Evolutionary conservation across 2,329 filamentous ascomycete genomes (phyloP).

Genomic region (Alternaria hordeiaustralica): DNA sequence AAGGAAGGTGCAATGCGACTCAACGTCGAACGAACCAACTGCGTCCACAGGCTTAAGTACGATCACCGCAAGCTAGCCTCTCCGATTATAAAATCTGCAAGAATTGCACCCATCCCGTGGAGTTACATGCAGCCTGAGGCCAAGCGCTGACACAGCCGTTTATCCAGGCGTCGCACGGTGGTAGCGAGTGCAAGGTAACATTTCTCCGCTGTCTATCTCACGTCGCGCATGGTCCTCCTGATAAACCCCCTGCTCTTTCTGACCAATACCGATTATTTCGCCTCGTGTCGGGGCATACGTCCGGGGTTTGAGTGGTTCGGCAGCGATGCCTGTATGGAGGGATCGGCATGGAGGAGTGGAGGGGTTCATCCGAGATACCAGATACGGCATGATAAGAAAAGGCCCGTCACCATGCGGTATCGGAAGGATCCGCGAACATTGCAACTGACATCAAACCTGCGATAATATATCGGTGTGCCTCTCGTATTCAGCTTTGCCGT

Average conservation of each 20-base stretch:
- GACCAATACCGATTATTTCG: conserved; percentile 11
- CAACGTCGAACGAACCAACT: not conserved
- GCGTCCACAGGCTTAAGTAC: conserved; percentile 13
- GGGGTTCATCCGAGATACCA: conserved; percentile 6
- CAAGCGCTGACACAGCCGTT: conserved; percentile 1
- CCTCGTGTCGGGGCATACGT: not conserved
- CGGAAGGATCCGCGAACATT: not conserved
- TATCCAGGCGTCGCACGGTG: conserved; percentile 2
- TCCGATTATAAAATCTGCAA: not conserved
- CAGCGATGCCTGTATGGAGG: conserved; percentile 11
- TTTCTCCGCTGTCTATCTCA: conserved; percentile 15
- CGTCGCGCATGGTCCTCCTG: not conserved
- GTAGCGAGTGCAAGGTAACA: conserved; percentile 17
- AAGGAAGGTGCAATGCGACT: not conserved
- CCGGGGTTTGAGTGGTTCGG: conserved; percentile 15
- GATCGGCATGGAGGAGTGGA: conserved; percentile 14
- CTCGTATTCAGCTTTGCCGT: not conserved
- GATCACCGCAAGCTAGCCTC: not conserved
- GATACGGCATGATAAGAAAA: conserved; percentile 20
- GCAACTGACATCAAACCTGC: not conserved
- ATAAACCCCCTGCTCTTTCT: conserved; percentile 8
- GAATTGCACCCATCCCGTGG: conserved; percentile 16
- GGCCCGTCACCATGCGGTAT: conserved; percentile 6
- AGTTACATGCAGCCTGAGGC: conserved; percentile 20
- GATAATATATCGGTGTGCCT: not conserved